Conservation (phyloP, 164 flowering plant genomes). For the Piper longum region DNA sequence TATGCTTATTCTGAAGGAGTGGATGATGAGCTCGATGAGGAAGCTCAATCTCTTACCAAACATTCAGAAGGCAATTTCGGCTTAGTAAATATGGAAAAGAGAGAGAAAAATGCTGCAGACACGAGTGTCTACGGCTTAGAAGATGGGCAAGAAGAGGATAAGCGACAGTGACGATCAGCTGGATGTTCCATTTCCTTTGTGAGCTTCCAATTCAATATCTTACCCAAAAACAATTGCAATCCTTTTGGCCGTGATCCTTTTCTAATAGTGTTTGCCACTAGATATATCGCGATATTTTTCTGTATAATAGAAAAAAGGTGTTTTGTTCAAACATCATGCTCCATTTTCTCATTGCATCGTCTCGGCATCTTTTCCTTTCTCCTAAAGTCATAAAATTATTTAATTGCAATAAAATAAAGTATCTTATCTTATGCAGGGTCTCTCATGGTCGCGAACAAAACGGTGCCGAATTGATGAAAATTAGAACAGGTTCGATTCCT, state of each 20-base stretch:
- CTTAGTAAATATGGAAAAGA: constrained; percentile 42
- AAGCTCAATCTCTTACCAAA: constrained; percentile 45
- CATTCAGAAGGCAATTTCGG: constrained; percentile 40
- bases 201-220: not conserved
- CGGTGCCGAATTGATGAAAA: too few relatives aligned
- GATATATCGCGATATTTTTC: not conserved
- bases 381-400: not conserved
- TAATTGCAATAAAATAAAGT: too few relatives aligned
- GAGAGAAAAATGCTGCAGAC: constrained; percentile 17
- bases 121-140: constrained; percentile 17
- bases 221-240: too few relatives aligned
- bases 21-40: constrained; percentile 60
- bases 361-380: not conserved
- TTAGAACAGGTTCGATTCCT: too few relatives aligned
- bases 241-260: not conserved
- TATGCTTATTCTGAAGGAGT: constrained; percentile 67
- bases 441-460: too few relatives aligned
- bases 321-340: not conserved
- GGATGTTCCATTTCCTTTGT: not conserved
- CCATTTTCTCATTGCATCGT: not conserved
- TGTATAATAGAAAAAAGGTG: not conserved
- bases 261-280: not conserved
- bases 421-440: too few relatives aligned
- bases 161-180: constrained; percentile 27
- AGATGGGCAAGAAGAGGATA: constrained; percentile 34